A percentile compares a stretch with the other conserved stretches of the same genome.
phyloP scores from a whole-genome alignment of 1,284 basidiomycete genomes.

The Pyrrhoderma lamaoense region DNA sequence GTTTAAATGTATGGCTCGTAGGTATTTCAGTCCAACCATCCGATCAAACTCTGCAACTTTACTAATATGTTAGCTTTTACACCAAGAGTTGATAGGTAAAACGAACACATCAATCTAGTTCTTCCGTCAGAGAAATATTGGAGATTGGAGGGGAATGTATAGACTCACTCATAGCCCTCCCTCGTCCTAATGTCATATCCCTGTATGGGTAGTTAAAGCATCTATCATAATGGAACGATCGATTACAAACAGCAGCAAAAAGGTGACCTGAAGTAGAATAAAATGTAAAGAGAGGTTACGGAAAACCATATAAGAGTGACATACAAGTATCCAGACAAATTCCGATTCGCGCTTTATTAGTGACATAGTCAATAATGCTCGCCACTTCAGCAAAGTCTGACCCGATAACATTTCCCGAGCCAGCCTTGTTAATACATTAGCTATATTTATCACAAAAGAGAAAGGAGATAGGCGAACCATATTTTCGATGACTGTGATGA shows the following conservation, averaged over 20 bases:
- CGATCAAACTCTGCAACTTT: constrained; percentile 57
- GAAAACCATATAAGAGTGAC: constrained; percentile 21
- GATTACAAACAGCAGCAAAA: constrained; percentile 76
- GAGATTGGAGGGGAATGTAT: constrained; percentile 15
- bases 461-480: constrained; percentile 48
- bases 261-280: constrained; percentile 61
- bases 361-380: constrained; percentile 63
- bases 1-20: constrained; percentile 80
- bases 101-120: background rate
- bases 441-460: background rate
- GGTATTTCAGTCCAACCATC: constrained; percentile 63
- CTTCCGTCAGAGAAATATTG: background rate
- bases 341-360: constrained; percentile 70
- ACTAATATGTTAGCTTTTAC: background rate
- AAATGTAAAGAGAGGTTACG: too few relatives aligned
- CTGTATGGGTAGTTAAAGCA: too few relatives aligned
- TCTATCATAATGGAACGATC: background rate
- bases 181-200: constrained; percentile 75
- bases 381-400: constrained; percentile 63
- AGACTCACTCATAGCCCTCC: constrained; percentile 55
- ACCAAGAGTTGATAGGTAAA: background rate
- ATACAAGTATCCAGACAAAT: constrained; percentile 83
- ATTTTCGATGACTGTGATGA: constrained; percentile 76
- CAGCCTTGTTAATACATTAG: constrained; percentile 44
- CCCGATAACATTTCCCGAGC: constrained; percentile 75